Base-by-base conservation (phyloP, 2,329 filamentous ascomycete genomes). In the Aureobasidium leucospermi region DNA sequence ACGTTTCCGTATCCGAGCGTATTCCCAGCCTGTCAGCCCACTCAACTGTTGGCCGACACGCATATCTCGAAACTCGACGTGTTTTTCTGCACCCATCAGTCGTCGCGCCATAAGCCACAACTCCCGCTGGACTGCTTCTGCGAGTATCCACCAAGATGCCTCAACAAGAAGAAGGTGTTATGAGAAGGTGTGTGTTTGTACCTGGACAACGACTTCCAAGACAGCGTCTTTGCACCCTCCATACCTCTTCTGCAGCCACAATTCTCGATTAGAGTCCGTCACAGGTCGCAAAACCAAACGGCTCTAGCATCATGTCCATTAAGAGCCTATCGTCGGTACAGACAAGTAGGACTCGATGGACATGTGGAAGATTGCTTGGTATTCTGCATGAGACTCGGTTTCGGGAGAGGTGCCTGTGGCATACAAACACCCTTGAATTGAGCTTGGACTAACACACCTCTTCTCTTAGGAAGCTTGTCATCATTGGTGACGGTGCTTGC, bases 401-500 rank as follows among this genome's bases (percentile, higher is more conserved):
- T 23, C 23, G 23, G 23, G 23, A 23, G 23, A 23, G 23, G 23
- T 23, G 23, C 23, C 34, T 9, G 34, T 9, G 8, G 34, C 13
- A 13, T 13, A 36, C 34, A 42, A 42, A 10, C 11, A 42, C 15
- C 6, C 39, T n/a, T 7, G 6, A n/a, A 13, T 15, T 16, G 13
- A 2, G 7, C 23, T 16, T 15, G 28, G 28, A n/a, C 52, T 56
- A 31, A 56, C 52, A n/a, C 5, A 28, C 8, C 6, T 16, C 4
- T 23, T 34, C 3, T n/a, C 2, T 13, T 9, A 96, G 92, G 80
- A 96, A 96, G 79, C 81, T 96, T 71, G 92, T 96, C 69, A 96
- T 96, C 67, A 96, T 96, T 69, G 92, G 92, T 63, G 92, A 96
- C 71, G 94, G 94, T 79, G 94, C 94, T 67, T 99, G 94, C 76